Conservation (phyloP, 2,329 filamentous ascomycete genomes). For the Geosmithia flava region DNA sequence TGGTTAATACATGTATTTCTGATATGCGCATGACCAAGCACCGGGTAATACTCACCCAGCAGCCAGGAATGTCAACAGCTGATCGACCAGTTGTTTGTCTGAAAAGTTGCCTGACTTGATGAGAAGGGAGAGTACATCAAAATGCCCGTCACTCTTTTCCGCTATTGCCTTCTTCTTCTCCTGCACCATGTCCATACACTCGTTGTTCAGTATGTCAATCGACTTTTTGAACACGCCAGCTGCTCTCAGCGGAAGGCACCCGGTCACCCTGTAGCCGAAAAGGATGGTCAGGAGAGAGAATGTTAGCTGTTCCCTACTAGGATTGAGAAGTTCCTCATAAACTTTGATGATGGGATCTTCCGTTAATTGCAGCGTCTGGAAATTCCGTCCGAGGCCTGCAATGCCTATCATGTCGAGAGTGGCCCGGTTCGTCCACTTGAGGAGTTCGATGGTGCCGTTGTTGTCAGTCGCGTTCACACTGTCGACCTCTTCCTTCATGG, state of each 20-base stretch:
- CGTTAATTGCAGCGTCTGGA: conserved; percentile 24
- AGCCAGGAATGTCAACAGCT: conserved; percentile 42
- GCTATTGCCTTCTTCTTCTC: conserved; percentile 35
- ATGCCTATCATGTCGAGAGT: conserved; percentile 49
- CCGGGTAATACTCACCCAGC: conserved; percentile 27
- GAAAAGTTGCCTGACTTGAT: conserved; percentile 39
- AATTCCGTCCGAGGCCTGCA: conserved; percentile 42
- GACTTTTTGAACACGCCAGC: conserved; percentile 24
- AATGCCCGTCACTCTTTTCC: conserved; percentile 29
- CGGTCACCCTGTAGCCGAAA: conserved; percentile 22
- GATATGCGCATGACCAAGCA: not conserved
- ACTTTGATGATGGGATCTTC: conserved; percentile 20
- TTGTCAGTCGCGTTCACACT: conserved; percentile 6
- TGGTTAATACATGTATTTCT: not conserved
- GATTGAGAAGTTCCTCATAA: conserved; percentile 31
- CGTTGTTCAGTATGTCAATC: conserved; percentile 20
- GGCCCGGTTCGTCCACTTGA: conserved; percentile 36
- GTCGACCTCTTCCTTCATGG: conserved; percentile 27
- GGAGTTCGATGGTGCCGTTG: conserved; percentile 18
- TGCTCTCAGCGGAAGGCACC: conserved; percentile 30
- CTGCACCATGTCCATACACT: conserved; percentile 31
- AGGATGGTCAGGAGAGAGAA: conserved; percentile 26
- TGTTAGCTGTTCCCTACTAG: conserved; percentile 29
- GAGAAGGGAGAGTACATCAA: conserved; percentile 52
- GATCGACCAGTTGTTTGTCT: conserved; percentile 36